Conservation (phyloP, 2,329 filamentous ascomycete species). For the Aspergillus thermomutatus region DNA sequence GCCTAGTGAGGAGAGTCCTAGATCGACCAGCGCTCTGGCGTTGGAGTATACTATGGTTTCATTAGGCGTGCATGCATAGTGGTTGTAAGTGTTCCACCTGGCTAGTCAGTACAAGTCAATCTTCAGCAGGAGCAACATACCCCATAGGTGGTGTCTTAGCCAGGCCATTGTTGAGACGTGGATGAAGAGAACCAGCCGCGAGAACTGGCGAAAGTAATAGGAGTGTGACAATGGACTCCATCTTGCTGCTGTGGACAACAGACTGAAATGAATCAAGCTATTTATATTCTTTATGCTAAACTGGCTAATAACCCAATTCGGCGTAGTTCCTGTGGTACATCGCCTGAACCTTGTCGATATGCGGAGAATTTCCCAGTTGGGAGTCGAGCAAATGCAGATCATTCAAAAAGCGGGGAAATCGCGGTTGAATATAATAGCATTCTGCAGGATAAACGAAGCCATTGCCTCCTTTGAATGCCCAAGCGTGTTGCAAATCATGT, state of each 20-base stretch:
- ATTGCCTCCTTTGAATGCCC: not conserved
- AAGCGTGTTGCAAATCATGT: not conserved
- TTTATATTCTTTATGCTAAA: not conserved
- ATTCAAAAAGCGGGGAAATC: not conserved
- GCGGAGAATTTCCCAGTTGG: not conserved
- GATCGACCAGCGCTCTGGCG: conserved; percentile 52
- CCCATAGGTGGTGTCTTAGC: conserved; percentile 30
- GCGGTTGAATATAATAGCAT: not conserved
- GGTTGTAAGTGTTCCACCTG: conserved; percentile 60
- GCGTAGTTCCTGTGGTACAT: not conserved
- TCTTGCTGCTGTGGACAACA: not conserved
- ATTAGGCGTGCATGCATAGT: conserved; percentile 50
- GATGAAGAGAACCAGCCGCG: not conserved
- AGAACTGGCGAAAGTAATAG: not conserved
- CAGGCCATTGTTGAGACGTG: conserved; percentile 20
- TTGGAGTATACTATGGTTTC: conserved; percentile 51
- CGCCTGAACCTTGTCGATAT: not conserved
- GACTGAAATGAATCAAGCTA: not conserved
- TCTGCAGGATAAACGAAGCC: not conserved
- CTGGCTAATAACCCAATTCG: not conserved
- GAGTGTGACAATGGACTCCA: not conserved
- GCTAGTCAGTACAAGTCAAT: not conserved
- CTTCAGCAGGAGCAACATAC: conserved; percentile 8
- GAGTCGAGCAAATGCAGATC: not conserved
- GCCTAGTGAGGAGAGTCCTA: conserved; percentile 51